Conservation (phyloP, 2,329 filamentous ascomycete species). For the Fusarium sp. region DNA sequence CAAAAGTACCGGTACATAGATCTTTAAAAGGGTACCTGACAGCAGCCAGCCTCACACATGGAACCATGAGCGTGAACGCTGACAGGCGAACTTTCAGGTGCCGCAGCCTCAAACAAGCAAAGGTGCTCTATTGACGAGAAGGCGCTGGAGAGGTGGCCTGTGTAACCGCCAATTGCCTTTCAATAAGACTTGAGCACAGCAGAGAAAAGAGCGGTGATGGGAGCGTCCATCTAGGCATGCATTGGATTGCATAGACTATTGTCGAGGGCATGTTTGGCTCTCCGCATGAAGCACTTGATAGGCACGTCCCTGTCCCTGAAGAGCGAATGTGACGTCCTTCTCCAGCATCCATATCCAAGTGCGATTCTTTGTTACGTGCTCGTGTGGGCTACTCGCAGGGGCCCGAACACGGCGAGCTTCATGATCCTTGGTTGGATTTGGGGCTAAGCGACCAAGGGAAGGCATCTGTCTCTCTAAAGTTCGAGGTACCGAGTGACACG, state of each 20-base stretch:
- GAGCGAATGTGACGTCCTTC: conserved; percentile 37
- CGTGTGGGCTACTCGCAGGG: conserved; percentile 40
- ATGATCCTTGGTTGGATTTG: conserved; percentile 36
- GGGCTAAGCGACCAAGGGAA: conserved; percentile 38
- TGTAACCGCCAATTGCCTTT: conserved; percentile 20
- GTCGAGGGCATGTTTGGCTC: conserved; percentile 16
- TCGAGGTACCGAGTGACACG: conserved; percentile 38
- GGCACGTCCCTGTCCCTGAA: conserved; percentile 24
- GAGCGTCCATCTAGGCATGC: neutral
- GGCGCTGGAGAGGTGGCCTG: conserved; percentile 1
- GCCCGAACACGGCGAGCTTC: conserved; percentile 38
- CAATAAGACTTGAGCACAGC: neutral
- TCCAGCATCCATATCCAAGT: conserved; percentile 33
- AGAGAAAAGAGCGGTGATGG: conserved; percentile 37
- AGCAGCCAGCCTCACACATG: conserved; percentile 18
- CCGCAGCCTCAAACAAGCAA: conserved; percentile 28
- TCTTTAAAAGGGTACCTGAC: conserved; percentile 19
- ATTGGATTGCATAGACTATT: conserved; percentile 11
- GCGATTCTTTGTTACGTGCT: conserved; percentile 42
- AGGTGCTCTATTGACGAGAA: conserved; percentile 17
- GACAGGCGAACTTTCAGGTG: conserved; percentile 26
- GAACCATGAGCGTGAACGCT: conserved; percentile 13
- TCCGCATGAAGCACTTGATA: conserved; percentile 32
- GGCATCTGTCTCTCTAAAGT: conserved; percentile 5
- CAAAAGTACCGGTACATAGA: conserved; percentile 38